These are phyloP conservation scores for Lippia alba DNA, from an alignment of 305 asterid genomes.

Conservation along the genomic window DNA sequence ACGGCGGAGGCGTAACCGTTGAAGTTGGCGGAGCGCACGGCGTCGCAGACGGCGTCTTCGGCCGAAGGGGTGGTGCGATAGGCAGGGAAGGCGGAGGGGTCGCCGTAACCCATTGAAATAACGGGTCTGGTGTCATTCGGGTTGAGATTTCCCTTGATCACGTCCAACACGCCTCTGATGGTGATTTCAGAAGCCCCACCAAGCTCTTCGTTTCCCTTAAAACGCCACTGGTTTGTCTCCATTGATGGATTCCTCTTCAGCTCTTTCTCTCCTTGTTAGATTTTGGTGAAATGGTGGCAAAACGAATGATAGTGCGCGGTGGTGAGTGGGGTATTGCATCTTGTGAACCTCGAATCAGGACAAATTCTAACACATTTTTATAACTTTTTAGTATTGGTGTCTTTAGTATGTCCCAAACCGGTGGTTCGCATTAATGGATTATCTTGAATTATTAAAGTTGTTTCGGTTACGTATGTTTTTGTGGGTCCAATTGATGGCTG, in stretches of 20 bases:
- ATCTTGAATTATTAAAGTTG: no score
- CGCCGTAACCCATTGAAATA: slow-evolving; percentile 69
- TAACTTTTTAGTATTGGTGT: no score
- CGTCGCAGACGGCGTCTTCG: slow-evolving; percentile 59
- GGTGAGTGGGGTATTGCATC: not conserved
- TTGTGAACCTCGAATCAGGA: no score
- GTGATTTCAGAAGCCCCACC: slow-evolving; percentile 48
- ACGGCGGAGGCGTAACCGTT: slow-evolving; percentile 67
- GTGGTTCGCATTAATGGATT: no score
- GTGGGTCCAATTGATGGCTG: no score
- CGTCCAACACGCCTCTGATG: slow-evolving; percentile 54
- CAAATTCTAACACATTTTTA: no score
- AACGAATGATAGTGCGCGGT: not conserved
- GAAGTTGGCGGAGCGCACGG: slow-evolving; percentile 59
- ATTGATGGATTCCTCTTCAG: slow-evolving; percentile 5
- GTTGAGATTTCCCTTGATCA: slow-evolving; percentile 42
- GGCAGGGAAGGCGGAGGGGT: slow-evolving; percentile 69
- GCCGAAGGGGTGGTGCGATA: slow-evolving; percentile 57
- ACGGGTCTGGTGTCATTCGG: slow-evolving; percentile 44
- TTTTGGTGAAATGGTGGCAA: not conserved
- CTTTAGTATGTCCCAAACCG: no score
- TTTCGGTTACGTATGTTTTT: no score
- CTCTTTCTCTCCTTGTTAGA: not conserved
- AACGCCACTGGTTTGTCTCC: slow-evolving; percentile 50
- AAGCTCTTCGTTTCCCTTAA: slow-evolving; percentile 49